A percentile compares a stretch with the other conserved stretches of the same genome.
These are phyloP conservation scores for Eutrema salsugineum DNA, from an alignment of 441 rosid genomes.

Conservation along the genomic window DNA sequence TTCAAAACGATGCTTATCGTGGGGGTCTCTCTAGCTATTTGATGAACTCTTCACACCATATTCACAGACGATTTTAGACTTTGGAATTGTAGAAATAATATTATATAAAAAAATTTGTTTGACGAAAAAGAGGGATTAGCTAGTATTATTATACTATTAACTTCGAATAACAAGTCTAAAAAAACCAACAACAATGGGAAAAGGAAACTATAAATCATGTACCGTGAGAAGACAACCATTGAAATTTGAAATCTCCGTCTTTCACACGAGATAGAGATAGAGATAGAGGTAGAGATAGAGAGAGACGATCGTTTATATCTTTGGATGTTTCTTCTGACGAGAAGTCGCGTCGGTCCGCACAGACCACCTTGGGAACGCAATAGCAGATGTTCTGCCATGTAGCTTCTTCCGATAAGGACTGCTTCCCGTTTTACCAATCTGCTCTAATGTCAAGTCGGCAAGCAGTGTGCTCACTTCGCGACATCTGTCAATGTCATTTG, in stretches of 20 bases:
- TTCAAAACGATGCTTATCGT: not conserved
- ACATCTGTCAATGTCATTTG: too few relatives aligned
- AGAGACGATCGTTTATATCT: not conserved
- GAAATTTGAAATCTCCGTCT: not conserved
- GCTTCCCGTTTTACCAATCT: conserved; percentile 1
- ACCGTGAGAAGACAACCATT: not conserved
- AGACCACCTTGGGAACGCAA: conserved; percentile 21
- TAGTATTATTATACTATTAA: not conserved
- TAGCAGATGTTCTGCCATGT: not conserved
- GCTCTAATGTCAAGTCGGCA: conserved; percentile 18
- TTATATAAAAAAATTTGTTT: not conserved
- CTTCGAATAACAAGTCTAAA: not conserved
- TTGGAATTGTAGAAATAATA: not conserved
- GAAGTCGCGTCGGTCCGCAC: not conserved
- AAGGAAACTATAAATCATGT: conserved; percentile 19
- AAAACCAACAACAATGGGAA: not conserved
- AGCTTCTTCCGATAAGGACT: not conserved
- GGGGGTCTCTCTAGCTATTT: conserved; percentile 19
- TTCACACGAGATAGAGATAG: not conserved
- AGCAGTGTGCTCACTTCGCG: conserved; percentile 38
- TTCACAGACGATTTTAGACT: conserved; percentile 7
- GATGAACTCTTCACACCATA: conserved; percentile 27
- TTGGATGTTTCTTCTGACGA: conserved; percentile 14
- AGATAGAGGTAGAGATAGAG: not conserved
- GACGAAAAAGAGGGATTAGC: not conserved